Evolutionary conservation across 1,139 yeast species (phyloP), one percentile per base, ranked within the genome.

Genomic region (Saccharomyces pastorianus): DNA sequence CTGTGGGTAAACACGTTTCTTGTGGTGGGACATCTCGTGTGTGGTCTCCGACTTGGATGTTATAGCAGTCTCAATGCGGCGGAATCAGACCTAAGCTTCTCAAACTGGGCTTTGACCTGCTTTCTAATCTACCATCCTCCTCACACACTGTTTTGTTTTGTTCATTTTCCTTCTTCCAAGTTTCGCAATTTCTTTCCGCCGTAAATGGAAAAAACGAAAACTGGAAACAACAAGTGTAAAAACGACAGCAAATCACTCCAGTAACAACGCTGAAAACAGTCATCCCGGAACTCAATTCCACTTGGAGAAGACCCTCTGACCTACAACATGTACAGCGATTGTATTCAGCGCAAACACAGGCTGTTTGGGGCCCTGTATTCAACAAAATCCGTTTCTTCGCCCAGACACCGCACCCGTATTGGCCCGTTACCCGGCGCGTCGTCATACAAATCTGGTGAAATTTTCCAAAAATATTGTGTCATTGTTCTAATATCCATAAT

Each of bases 1-100:
- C 58, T 68, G 67, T 55, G 75, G 75, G 56, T 72, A 72, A 27
- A 71, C 73, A 53, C 75, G 71, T 62, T 69, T 72, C 62, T 63
- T 72, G 54, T 59, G 63, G 52, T 63, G 68, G 46, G 74, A 70
- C 74, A 70, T 70, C 23, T 44, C 11, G 28, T 32, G 8, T 6
- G 38, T 11, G 38, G 38, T 6, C 38, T 32, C 38, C 38, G 38
- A n/a, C 38, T 32, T 3, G 9, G 0, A 32, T 32, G 8, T 32
- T 32, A 32, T 32, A 32, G 7, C 38, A 32, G 20, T 32, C 38
- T 32, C 38, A 32, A 32, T 32, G 38, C 38, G 38, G 38, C 38
- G 38, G 38, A 32, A 32, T 6, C 38, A 4, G 38, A 32, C 38
- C 38, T 32, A 9, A 28, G 38, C 38, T 32, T 32, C 38, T 32